Evolutionary conservation across 2,329 filamentous ascomycete genomes (phyloP).

Genomic region (Alternaria angustiovoidea): DNA sequence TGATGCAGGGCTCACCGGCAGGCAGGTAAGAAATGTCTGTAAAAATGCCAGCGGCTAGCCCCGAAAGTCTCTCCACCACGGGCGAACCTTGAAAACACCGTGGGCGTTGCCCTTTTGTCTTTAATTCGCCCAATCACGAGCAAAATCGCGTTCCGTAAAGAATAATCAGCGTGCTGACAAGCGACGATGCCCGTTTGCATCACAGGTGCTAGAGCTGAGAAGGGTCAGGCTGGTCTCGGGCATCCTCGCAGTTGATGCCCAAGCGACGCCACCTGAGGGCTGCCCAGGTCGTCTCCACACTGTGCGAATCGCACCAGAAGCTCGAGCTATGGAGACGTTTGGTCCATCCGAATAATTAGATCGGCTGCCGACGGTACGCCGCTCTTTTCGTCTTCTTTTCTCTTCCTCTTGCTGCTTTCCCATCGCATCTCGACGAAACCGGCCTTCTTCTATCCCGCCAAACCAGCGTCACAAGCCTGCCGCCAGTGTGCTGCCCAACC

Average conservation of each 20-base stretch:
- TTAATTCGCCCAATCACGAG: constrained; percentile 1
- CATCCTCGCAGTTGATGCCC: constrained; percentile 34
- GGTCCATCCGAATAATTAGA: constrained; percentile 35
- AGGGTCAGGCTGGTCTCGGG: constrained; percentile 18
- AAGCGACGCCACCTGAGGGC: constrained; percentile 36
- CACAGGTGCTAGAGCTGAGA: not conserved
- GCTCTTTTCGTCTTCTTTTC: constrained; percentile 24
- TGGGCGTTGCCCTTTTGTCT: not conserved
- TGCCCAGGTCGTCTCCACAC: constrained; percentile 30
- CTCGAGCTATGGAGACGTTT: constrained; percentile 39
- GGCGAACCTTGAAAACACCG: not conserved
- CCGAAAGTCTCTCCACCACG: constrained; percentile 8
- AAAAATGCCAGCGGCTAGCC: constrained; percentile 10
- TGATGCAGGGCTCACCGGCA: constrained; percentile 13
- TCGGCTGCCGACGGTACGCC: constrained; percentile 34
- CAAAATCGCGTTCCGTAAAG: not conserved
- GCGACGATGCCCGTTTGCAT: constrained; percentile 10
- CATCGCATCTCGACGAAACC: constrained; percentile 16
- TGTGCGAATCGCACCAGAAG: constrained; percentile 33
- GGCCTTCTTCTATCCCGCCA: constrained; percentile 1
- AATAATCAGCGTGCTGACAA: not conserved
- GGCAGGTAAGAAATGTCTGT: constrained; percentile 7
- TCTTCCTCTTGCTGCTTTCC: constrained; percentile 22
- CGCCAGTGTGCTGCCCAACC: constrained; percentile 35
- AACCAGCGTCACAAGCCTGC: constrained; percentile 1